phyloP scores from a whole-genome alignment of 768 basidiomycete genomes.

The Aureoboletus auriporus region DNA sequence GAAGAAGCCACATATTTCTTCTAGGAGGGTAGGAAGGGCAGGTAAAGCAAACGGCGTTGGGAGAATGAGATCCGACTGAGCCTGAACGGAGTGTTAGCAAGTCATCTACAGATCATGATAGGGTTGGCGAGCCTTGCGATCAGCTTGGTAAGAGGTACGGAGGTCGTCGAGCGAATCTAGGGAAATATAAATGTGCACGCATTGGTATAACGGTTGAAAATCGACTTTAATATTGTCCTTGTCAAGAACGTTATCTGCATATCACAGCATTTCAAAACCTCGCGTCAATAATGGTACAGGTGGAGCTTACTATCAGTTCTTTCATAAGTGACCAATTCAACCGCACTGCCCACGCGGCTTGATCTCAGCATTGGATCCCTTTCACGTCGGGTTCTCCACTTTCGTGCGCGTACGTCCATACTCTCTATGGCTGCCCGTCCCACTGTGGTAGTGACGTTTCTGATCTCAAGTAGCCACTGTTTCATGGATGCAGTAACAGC shows the following conservation, averaged over 20 bases:
- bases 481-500: slow-evolving; percentile 94
- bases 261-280: slow-evolving; percentile 8
- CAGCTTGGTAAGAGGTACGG: slow-evolving; percentile 92
- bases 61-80: slow-evolving; percentile 95
- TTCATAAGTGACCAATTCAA: slow-evolving; percentile 89
- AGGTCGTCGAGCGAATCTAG: slow-evolving; percentile 89
- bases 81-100: slow-evolving; percentile 44
- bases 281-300: background rate
- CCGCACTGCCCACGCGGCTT: slow-evolving; percentile 84
- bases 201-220: slow-evolving; percentile 93
- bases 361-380: slow-evolving; percentile 75
- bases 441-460: slow-evolving; percentile 82
- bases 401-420: slow-evolving; percentile 78
- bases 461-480: slow-evolving; percentile 93
- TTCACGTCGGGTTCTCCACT: slow-evolving; percentile 82
- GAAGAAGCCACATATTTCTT: slow-evolving; percentile 97
- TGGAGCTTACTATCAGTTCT: slow-evolving; percentile 81
- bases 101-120: background rate
- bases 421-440: slow-evolving; percentile 85
- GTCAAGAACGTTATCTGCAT: slow-evolving; percentile 82
- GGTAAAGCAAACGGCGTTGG: slow-evolving; percentile 64
- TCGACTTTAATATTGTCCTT: slow-evolving; percentile 86
- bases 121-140: slow-evolving; percentile 65
- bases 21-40: slow-evolving; percentile 71
- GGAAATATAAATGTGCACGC: slow-evolving; percentile 93